Conservation (phyloP, 2,329 filamentous ascomycete genomes). For the Nemania abortiva region DNA sequence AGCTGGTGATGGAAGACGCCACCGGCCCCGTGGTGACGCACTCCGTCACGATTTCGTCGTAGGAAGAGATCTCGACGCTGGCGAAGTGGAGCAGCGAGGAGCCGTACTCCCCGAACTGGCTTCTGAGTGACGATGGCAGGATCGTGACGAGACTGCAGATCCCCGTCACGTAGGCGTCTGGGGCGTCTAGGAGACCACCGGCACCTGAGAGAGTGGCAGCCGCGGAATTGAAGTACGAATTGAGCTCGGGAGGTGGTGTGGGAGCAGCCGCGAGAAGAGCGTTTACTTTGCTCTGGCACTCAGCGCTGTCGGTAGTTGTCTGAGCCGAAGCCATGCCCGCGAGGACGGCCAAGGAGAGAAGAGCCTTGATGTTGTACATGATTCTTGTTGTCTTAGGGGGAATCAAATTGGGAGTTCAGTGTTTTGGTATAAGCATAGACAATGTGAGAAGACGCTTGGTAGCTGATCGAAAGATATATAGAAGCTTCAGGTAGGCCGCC, state of each 20-base stretch:
- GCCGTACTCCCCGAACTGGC: slow-evolving; percentile 17
- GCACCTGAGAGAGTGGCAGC: background rate
- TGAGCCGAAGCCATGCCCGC: slow-evolving; percentile 21
- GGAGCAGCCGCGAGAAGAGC: slow-evolving; percentile 12
- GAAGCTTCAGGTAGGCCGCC: background rate
- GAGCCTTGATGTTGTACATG: slow-evolving; percentile 28
- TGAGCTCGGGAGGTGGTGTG: slow-evolving; percentile 1
- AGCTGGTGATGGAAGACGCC: slow-evolving; percentile 26
- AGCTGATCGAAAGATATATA: background rate
- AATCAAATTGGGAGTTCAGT: background rate
- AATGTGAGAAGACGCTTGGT: background rate
- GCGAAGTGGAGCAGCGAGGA: slow-evolving; percentile 12
- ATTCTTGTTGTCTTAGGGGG: slow-evolving; percentile 2
- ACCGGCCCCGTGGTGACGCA: slow-evolving; percentile 56
- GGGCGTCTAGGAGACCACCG: background rate
- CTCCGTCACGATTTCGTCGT: slow-evolving; percentile 27
- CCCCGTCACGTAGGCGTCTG: background rate
- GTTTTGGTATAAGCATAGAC: background rate
- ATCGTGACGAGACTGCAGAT: slow-evolving; percentile 6
- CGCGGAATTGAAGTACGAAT: background rate
- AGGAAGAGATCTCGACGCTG: slow-evolving; percentile 6
- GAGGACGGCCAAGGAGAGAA: slow-evolving; percentile 25
- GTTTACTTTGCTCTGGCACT: background rate
- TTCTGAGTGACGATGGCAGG: slow-evolving; percentile 4
- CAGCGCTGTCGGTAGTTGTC: background rate